A percentile compares a stretch with the other conserved stretches of the same genome.
Evolutionary conservation across 1,284 basidiomycete species (phyloP).

Genomic region (Cerrena zonata): DNA sequence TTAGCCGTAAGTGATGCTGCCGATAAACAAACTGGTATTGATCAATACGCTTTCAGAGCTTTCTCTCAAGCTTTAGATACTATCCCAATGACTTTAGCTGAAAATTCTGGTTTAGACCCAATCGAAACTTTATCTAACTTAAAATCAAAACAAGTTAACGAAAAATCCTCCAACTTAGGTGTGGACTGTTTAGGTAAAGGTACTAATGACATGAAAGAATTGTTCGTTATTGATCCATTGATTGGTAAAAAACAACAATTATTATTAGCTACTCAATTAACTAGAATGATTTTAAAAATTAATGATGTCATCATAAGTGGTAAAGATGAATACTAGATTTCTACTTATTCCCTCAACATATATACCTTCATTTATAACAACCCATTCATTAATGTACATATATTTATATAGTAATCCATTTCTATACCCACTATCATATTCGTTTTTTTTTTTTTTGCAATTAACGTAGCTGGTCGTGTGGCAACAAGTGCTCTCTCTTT

Average conservation of each 20-base stretch:
- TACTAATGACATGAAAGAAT: slow-evolving; percentile 94
- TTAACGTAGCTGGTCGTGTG: too few relatives aligned
- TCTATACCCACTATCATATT: too few relatives aligned
- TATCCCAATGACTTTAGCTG: slow-evolving; percentile 89
- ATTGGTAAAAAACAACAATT: slow-evolving; percentile 98
- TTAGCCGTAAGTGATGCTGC: slow-evolving; percentile 91
- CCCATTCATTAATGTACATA: too few relatives aligned
- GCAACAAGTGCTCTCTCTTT: too few relatives aligned
- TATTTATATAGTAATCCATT: too few relatives aligned
- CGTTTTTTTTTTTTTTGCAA: too few relatives aligned
- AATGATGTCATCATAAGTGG: slow-evolving; percentile 46
- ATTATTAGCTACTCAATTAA: slow-evolving; percentile 89
- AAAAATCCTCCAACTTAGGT: slow-evolving; percentile 79
- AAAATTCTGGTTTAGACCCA: slow-evolving; percentile 93
- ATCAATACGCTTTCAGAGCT: slow-evolving; percentile 99
- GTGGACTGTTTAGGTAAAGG: slow-evolving; percentile 89
- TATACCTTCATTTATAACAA: too few relatives aligned
- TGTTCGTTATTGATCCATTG: slow-evolving; percentile 94
- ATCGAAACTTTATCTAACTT: slow-evolving; percentile 95
- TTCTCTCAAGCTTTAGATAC: slow-evolving; percentile 92
- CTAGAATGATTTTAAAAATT: slow-evolving; percentile 70
- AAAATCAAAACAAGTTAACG: slow-evolving; percentile 88
- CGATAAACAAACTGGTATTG: slow-evolving; percentile 96
- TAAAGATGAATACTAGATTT: too few relatives aligned
- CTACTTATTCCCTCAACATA: too few relatives aligned